phyloP scores from a whole-genome alignment of 345 rosid genomes.

The Angophora floribunda region DNA sequence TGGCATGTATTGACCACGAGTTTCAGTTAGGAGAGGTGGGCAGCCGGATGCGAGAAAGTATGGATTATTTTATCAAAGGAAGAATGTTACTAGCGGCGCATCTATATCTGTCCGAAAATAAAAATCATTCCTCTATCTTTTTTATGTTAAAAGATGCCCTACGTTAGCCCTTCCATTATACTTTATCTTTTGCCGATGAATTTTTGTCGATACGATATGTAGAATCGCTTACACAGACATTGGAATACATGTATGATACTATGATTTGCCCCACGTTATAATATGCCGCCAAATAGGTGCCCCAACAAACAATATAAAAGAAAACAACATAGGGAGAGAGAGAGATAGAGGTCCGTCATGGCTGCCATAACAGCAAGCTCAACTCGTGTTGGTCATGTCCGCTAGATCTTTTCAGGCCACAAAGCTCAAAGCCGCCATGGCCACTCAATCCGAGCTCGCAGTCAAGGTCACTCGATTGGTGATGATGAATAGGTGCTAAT shows the following conservation, averaged over 20 bases:
- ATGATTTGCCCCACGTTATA: background rate
- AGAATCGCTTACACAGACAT: background rate
- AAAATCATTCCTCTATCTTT: background rate
- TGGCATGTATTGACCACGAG: background rate
- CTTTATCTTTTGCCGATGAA: background rate
- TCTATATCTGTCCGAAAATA: background rate
- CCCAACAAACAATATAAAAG: background rate
- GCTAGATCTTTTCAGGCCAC: background rate
- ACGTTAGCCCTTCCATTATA: background rate
- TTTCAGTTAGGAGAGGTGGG: background rate
- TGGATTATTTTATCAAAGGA: background rate
- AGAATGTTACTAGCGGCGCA: rapidly evolving
- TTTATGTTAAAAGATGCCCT: background rate
- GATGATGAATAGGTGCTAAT: background rate
- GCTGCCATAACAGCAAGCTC: background rate
- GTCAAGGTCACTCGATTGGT: background rate
- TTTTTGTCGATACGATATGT: background rate
- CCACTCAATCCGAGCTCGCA: background rate
- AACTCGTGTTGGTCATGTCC: background rate
- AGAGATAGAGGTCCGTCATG: background rate
- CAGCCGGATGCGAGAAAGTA: background rate
- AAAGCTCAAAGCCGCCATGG: background rate
- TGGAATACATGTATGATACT: background rate
- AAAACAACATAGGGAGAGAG: background rate
- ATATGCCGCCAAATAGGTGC: background rate